Conservation (phyloP, 2,329 filamentous ascomycete species). For the Claviceps sp. region DNA sequence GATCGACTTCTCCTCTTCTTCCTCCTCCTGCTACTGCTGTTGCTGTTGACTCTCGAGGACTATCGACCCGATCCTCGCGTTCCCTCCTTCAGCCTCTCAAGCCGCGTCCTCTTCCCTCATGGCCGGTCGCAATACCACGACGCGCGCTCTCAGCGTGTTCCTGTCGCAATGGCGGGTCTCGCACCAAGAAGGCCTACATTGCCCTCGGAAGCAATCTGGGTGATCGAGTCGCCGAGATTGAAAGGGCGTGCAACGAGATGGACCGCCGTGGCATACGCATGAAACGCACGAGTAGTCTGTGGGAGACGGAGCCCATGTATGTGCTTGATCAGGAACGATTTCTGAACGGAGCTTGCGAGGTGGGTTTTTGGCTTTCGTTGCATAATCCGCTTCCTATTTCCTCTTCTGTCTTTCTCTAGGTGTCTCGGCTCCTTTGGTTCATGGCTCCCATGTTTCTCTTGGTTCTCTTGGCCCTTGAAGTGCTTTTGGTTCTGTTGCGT, state of each 20-base stretch:
- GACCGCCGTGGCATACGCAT: slow-evolving; percentile 58
- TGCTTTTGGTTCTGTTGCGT: too few relatives aligned
- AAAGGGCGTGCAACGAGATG: slow-evolving; percentile 70
- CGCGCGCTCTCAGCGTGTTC: slow-evolving; percentile 19
- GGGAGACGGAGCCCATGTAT: slow-evolving; percentile 97
- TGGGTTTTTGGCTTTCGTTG: slow-evolving; percentile 19
- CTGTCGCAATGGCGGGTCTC: slow-evolving; percentile 21
- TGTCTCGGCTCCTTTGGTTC: too few relatives aligned
- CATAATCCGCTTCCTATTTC: background rate
- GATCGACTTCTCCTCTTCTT: background rate
- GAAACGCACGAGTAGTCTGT: slow-evolving; percentile 71
- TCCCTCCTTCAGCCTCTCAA: background rate
- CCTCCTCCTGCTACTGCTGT: too few relatives aligned
- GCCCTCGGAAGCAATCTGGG: slow-evolving; percentile 89
- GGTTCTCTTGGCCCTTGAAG: too few relatives aligned
- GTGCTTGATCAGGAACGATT: slow-evolving; percentile 79
- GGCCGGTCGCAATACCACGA: background rate
- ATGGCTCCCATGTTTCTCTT: too few relatives aligned
- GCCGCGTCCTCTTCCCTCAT: background rate
- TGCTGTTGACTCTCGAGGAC: background rate
- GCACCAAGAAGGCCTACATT: slow-evolving; percentile 51
- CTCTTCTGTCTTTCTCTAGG: background rate
- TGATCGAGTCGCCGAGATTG: slow-evolving; percentile 72
- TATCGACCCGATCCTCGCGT: slow-evolving; percentile 3
- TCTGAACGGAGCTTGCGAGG: slow-evolving; percentile 85